Evolutionary conservation across 306 rosid genomes (phyloP).

Genomic region (Quercus glauca): DNA sequence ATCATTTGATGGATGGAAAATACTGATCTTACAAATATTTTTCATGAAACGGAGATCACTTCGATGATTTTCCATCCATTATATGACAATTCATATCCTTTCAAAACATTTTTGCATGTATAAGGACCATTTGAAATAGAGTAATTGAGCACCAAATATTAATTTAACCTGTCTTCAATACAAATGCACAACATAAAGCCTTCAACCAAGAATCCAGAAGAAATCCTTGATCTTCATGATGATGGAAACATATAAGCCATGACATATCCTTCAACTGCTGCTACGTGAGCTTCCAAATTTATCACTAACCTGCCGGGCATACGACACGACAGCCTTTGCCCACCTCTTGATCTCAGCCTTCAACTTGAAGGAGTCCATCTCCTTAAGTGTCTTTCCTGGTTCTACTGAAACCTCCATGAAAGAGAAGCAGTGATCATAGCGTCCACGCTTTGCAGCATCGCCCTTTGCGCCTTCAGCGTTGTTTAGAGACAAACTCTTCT

Average conservation of each 20-base stretch:
- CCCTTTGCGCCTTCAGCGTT: constrained; percentile 22
- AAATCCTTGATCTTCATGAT: not conserved
- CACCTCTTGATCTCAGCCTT: constrained; percentile 72
- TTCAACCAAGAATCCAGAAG: not conserved
- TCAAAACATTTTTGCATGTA: too few relatives aligned
- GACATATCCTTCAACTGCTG: constrained; percentile 1
- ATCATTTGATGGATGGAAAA: too few relatives aligned
- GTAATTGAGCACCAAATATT: too few relatives aligned
- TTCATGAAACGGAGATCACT: too few relatives aligned
- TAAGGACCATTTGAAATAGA: too few relatives aligned
- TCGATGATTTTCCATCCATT: too few relatives aligned
- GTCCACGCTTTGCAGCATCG: constrained; percentile 19
- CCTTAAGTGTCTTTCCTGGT: constrained; percentile 61
- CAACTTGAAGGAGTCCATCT: constrained; percentile 78
- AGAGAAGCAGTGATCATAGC: constrained; percentile 47
- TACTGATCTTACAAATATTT: too few relatives aligned
- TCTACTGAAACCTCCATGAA: constrained; percentile 56
- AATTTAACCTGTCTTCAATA: not conserved
- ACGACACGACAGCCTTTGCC: constrained; percentile 90
- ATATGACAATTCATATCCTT: too few relatives aligned
- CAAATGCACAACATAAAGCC: not conserved
- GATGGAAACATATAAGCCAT: not conserved
- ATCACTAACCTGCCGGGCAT: constrained; percentile 81
- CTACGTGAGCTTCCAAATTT: constrained; percentile 45
- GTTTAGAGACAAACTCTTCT: constrained; percentile 64